Evolutionary conservation across 768 basidiomycete genomes (phyloP).

Genomic region (Tricholoma terreum): DNA sequence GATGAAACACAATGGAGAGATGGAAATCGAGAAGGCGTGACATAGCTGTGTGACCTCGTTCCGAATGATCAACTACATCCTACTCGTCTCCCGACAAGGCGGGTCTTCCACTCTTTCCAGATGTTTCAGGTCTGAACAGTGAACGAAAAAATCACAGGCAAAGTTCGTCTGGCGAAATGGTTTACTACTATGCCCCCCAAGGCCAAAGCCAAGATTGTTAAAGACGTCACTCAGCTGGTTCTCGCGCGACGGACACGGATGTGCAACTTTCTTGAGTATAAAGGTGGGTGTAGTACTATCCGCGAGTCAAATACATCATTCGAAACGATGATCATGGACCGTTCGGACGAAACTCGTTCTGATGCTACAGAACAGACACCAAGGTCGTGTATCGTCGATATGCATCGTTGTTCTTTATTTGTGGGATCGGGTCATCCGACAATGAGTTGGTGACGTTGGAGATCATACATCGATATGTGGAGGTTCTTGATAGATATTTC

Average conservation of each 20-base stretch:
- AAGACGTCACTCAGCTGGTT: slow-evolving; percentile 98
- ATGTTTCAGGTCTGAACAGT: slow-evolving; percentile 5
- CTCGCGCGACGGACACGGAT: slow-evolving; percentile 92
- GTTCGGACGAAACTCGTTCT: slow-evolving; percentile 6
- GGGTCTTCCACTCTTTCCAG: slow-evolving; percentile 20
- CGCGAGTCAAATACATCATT: slow-evolving; percentile 1
- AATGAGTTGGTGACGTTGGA: slow-evolving; percentile 93
- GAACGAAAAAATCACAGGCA: slow-evolving; percentile 50
- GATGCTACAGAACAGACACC: slow-evolving; percentile 50
- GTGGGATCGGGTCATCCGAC: slow-evolving; percentile 76
- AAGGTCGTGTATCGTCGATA: slow-evolving; percentile 96
- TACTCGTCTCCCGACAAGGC: slow-evolving; percentile 97
- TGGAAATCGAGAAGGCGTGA: no score
- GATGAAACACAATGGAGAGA: no score
- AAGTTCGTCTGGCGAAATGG: slow-evolving; percentile 98
- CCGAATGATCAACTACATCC: slow-evolving; percentile 92
- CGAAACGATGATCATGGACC: not conserved
- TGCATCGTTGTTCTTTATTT: slow-evolving; percentile 93
- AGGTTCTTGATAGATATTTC: slow-evolving; percentile 87
- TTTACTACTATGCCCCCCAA: slow-evolving; percentile 92
- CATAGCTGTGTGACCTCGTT: not conserved
- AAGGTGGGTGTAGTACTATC: slow-evolving; percentile 54
- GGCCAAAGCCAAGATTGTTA: slow-evolving; percentile 93
- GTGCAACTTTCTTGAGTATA: slow-evolving; percentile 99
- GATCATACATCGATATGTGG: slow-evolving; percentile 92